Conservation (phyloP, 2,329 filamentous ascomycete species). For the Alternaria dauci region DNA sequence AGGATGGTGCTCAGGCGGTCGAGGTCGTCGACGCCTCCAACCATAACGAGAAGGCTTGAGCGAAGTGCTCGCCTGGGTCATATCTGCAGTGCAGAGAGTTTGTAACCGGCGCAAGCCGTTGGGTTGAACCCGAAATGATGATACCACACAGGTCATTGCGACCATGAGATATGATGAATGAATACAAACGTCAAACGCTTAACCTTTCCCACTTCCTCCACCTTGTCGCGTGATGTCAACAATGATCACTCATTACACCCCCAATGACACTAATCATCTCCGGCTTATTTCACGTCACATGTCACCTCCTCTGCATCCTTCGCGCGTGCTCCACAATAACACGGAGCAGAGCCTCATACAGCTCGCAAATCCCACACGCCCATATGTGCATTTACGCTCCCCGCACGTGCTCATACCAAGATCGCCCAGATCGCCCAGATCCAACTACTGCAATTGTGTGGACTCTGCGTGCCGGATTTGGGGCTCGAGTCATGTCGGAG, state of each 20-base stretch:
- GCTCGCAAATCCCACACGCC: background rate
- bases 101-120: background rate
- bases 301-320: background rate
- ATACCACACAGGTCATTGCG: background rate
- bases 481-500: background rate
- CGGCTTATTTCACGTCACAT: background rate
- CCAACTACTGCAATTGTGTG: background rate
- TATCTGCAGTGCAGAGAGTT: background rate
- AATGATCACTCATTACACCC: background rate
- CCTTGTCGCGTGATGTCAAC: background rate
- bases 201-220: background rate
- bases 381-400: background rate
- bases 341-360: background rate
- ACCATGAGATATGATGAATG: constrained; percentile 5
- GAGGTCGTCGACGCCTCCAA: constrained; percentile 29
- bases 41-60: constrained; percentile 16
- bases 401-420: constrained; percentile 2
- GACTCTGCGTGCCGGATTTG: background rate
- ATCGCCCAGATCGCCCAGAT: constrained; percentile 1
- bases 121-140: background rate
- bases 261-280: background rate
- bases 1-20: constrained; percentile 29
- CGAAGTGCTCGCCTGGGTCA: background rate
- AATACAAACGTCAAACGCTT: background rate
- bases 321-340: background rate